Conservation (phyloP, 225 moss, liverwort and hornwort species). For the Pseudoscleropodium purum region DNA sequence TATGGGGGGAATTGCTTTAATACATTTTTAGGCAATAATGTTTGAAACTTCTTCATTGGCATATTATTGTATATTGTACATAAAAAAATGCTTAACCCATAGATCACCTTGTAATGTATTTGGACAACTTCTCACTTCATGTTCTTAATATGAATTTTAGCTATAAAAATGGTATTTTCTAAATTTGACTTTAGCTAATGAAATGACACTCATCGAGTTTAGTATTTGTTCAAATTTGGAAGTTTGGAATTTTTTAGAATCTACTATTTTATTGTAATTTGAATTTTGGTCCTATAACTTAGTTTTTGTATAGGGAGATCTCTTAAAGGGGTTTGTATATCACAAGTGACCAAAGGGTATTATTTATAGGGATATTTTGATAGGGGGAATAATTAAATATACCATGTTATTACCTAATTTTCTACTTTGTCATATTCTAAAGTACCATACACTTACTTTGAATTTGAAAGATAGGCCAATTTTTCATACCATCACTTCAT, state of each 20-base stretch:
- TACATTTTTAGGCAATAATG: neutral
- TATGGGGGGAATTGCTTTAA: neutral
- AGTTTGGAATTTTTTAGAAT: neutral
- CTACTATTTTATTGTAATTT: neutral
- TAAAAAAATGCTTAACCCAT: too few species aligned
- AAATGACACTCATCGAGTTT: neutral
- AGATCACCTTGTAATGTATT: neutral
- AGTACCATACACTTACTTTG: too few species aligned
- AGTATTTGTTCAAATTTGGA: neutral
- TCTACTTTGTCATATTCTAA: too few species aligned
- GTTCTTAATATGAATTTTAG: neutral
- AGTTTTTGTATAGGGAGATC: too few species aligned
- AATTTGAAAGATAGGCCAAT: too few species aligned
- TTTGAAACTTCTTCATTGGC: neutral
- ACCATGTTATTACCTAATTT: too few species aligned
- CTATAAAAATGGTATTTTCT: neutral
- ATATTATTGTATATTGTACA: too few species aligned
- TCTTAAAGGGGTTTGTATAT: too few species aligned
- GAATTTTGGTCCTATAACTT: neutral
- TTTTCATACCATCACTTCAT: too few species aligned
- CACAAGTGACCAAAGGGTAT: too few species aligned
- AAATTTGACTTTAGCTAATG: neutral
- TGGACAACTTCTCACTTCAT: neutral
- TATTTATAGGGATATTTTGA: too few species aligned
- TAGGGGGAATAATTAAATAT: too few species aligned